These are phyloP conservation scores for Paraconiothyrium brasiliense DNA, from an alignment of 2,329 filamentous ascomycete species.

Conservation along the genomic window DNA sequence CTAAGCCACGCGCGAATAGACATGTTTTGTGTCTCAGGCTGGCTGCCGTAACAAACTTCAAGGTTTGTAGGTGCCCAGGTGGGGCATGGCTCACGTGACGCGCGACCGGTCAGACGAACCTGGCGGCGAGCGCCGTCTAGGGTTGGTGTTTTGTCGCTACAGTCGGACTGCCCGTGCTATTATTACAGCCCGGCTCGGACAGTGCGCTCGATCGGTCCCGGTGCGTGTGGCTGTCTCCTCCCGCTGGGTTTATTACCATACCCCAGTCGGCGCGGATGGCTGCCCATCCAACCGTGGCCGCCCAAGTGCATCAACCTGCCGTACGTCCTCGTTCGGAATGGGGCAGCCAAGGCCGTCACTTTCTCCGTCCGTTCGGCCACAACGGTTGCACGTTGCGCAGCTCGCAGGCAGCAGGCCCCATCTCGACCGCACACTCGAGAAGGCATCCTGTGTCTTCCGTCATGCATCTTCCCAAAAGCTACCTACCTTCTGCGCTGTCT, in stretches of 20 bases:
- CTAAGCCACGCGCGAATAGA: constrained; percentile 12
- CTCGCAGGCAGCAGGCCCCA: constrained; percentile 23
- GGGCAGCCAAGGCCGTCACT: constrained; percentile 29
- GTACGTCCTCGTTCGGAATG: constrained; percentile 26
- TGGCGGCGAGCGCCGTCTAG: constrained; percentile 9
- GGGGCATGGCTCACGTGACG: constrained; percentile 19
- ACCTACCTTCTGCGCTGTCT: constrained; percentile 20
- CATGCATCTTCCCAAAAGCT: constrained; percentile 28
- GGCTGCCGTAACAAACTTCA: constrained; percentile 9
- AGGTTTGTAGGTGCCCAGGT: background rate
- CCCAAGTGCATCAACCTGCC: constrained; percentile 20
- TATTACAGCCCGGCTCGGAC: constrained; percentile 22
- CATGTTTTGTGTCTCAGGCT: constrained; percentile 16
- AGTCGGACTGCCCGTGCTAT: constrained; percentile 17
- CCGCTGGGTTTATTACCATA: constrained; percentile 20
- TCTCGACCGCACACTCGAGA: constrained; percentile 21
- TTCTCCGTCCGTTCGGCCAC: constrained; percentile 23
- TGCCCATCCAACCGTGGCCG: constrained; percentile 27
- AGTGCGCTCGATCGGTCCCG: constrained; percentile 11
- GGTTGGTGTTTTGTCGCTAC: constrained; percentile 18
- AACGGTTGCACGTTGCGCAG: constrained; percentile 22
- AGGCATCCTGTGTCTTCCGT: constrained; percentile 22
- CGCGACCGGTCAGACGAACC: constrained; percentile 22
- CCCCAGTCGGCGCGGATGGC: constrained; percentile 25
- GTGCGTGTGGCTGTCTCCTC: constrained; percentile 10